A percentile compares a stretch with the other conserved stretches of the same genome.
Conservation (phyloP, 805 yeast species). For the Danielozyma ontarioensis region DNA sequence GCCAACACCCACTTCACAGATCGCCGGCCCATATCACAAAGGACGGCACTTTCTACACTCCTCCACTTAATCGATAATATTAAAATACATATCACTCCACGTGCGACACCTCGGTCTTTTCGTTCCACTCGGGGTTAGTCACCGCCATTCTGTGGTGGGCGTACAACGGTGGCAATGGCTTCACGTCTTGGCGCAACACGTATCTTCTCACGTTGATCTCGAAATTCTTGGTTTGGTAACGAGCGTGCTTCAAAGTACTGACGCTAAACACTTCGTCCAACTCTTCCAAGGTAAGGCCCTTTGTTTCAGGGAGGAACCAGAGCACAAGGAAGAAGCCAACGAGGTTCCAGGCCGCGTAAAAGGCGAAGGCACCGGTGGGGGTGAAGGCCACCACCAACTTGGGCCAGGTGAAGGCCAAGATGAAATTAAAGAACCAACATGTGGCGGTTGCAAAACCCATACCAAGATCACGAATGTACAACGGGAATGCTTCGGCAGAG, state of each 20-base stretch:
- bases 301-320: constrained; percentile 70
- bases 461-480: constrained; percentile 74
- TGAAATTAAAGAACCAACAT: constrained; percentile 69
- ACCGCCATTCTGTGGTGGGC: constrained; percentile 55
- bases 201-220: constrained; percentile 41
- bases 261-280: constrained; percentile 69
- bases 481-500: constrained; percentile 79
- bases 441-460: constrained; percentile 76
- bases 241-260: constrained; percentile 50
- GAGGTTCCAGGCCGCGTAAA: constrained; percentile 82
- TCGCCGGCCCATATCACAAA: no score
- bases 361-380: constrained; percentile 83
- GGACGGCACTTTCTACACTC: no score
- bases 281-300: constrained; percentile 69
- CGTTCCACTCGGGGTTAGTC: constrained; percentile 58
- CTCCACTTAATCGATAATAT: no score
- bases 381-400: constrained; percentile 58
- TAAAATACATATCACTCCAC: constrained; percentile 35
- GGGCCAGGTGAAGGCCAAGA: constrained; percentile 77
- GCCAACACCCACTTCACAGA: no score
- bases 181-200: constrained; percentile 38
- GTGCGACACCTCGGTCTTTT: constrained; percentile 50
- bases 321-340: constrained; percentile 66
- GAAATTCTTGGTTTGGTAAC: constrained; percentile 27
- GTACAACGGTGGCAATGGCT: constrained; percentile 52